Conservation (phyloP, 2,329 filamentous ascomycete genomes). For the Pseudogymnoascus sp. region DNA sequence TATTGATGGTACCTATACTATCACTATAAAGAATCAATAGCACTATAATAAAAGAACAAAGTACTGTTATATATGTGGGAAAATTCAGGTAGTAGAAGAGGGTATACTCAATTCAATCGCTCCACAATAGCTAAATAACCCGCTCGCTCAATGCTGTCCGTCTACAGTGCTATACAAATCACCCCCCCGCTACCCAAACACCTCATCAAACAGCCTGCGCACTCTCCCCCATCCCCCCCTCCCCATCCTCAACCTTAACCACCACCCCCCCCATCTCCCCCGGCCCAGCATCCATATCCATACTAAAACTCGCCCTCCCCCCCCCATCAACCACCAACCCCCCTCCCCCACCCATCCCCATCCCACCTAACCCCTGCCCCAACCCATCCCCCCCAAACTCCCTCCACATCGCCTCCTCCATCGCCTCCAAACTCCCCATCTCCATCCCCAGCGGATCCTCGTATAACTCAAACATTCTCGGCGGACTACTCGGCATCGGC, state of each 20-base stretch:
- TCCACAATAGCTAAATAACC: background rate
- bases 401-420: conserved; percentile 20
- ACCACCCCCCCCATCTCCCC: background rate
- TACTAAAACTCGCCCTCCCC: background rate
- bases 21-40: background rate
- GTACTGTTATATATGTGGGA: too few species aligned
- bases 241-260: conserved; percentile 2
- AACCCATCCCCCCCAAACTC: conserved; percentile 13
- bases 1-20: background rate
- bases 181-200: background rate
- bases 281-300: background rate
- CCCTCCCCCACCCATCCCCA: conserved; percentile 13
- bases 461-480: conserved; percentile 29
- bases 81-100: background rate
- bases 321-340: conserved; percentile 9
- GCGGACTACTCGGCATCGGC: conserved; percentile 38
- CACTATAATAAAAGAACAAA: background rate
- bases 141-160: background rate
- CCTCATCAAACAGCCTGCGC: background rate
- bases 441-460: conserved; percentile 22
- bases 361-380: too few species aligned
- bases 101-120: conserved; percentile 3
- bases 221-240: background rate
- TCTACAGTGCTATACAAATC: background rate
- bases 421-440: conserved; percentile 12